Conservation (phyloP, 345 rosid genomes). For the Eucalyptus microcorys region DNA sequence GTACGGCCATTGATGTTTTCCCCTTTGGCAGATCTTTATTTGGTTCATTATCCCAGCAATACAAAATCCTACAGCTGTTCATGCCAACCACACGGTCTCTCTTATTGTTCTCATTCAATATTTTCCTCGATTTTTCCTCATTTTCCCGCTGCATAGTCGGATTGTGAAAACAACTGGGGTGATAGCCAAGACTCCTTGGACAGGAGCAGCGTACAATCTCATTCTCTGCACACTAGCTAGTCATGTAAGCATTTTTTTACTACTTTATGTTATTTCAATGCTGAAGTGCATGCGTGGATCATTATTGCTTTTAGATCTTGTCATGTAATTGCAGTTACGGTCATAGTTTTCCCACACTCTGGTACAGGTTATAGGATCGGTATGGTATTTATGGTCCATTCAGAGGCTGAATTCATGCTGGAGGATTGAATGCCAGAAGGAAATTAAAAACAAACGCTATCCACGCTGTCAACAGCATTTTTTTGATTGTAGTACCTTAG, state of each 20-base stretch:
- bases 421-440: conserved; percentile 35
- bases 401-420: conserved; percentile 67
- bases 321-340: background rate
- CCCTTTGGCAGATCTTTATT: conserved; percentile 45
- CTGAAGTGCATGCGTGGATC: background rate
- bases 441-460: conserved; percentile 32
- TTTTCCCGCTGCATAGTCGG: conserved; percentile 59
- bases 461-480: conserved; percentile 33
- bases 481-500: conserved; percentile 51
- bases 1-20: background rate
- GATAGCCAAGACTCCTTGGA: conserved; percentile 81
- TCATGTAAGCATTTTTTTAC: conserved; percentile 36
- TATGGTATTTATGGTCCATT: conserved; percentile 69
- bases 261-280: background rate
- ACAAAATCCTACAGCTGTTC: conserved; percentile 21
- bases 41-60: conserved; percentile 68
- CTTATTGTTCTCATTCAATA: conserved; percentile 72
- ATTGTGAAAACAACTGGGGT: conserved; percentile 80
- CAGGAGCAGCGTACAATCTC: conserved; percentile 83
- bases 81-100: conserved; percentile 60
- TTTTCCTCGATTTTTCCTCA: conserved; percentile 58
- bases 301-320: background rate
- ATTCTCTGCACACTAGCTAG: conserved; percentile 58
- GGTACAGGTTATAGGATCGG: conserved; percentile 60
- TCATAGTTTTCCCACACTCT: background rate